These are phyloP conservation scores for Aspergillus ellipticus DNA, from an alignment of 495 filamentous ascomycete genomes.

Conservation along the genomic window DNA sequence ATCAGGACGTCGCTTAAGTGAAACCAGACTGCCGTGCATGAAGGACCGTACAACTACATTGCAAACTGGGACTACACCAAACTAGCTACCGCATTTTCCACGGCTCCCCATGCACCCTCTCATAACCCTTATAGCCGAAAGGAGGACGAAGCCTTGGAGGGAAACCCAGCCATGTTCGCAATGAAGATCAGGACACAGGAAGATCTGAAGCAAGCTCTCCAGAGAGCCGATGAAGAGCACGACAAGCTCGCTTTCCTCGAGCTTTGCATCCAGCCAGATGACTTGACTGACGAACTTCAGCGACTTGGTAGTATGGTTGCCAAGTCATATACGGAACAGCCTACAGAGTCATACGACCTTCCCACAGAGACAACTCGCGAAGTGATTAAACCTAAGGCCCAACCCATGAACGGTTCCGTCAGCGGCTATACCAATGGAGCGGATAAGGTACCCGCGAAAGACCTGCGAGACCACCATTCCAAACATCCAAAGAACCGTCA, in stretches of 20 bases:
- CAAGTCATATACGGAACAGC: not conserved
- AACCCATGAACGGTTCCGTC: too few species aligned
- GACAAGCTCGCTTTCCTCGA: constrained; percentile 12
- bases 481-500: not conserved
- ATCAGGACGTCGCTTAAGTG: not conserved
- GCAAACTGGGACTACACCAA: constrained; percentile 15
- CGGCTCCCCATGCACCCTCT: not conserved
- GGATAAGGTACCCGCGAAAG: not conserved
- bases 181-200: constrained; percentile 5
- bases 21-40: constrained; percentile 12
- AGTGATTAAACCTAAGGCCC: not conserved
- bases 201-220: constrained; percentile 4
- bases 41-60: constrained; percentile 18
- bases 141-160: not conserved
- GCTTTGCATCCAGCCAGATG: constrained; percentile 16
- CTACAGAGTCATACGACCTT: not conserved
- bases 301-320: not conserved
- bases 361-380: not conserved
- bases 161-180: constrained; percentile 5
- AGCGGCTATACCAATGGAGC: not conserved
- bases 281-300: constrained; percentile 8
- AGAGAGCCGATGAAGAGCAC: constrained; percentile 5
- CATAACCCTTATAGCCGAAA: constrained; percentile 6
- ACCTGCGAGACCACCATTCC: not conserved
- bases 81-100: constrained; percentile 4